Conservation (phyloP, 176 grass and related monocot genomes). For the Juncus inflexus region DNA sequence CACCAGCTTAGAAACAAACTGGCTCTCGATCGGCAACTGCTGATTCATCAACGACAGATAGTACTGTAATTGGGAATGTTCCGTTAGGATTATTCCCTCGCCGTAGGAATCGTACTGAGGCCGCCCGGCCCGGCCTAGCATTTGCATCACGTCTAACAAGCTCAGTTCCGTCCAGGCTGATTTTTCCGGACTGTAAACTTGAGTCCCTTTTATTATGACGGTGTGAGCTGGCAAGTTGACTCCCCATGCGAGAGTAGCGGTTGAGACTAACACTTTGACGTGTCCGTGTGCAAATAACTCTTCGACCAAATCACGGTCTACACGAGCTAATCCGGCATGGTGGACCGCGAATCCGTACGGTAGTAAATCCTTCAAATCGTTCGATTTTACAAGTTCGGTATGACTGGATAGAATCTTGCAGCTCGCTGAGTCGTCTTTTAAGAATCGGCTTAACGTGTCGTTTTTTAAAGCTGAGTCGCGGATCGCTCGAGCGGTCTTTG, state of each 20-base stretch:
- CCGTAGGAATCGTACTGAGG: slow-evolving; percentile 96
- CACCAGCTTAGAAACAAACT: slow-evolving; percentile 76
- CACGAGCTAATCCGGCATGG: slow-evolving; percentile 85
- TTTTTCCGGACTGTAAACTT: slow-evolving; percentile 98
- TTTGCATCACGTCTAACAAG: slow-evolving; percentile 94
- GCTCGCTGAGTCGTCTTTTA: slow-evolving; percentile 85
- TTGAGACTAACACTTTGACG: slow-evolving; percentile 88
- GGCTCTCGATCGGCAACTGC: slow-evolving; percentile 92
- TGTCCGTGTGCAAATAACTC: slow-evolving; percentile 83
- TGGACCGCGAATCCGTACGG: slow-evolving; percentile 98
- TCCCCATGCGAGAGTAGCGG: slow-evolving; percentile 91
- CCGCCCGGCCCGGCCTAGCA: slow-evolving; percentile 96
- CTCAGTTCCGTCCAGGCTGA: slow-evolving; percentile 94
- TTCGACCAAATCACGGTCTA: slow-evolving; percentile 79
- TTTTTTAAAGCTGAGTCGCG: slow-evolving; percentile 78
- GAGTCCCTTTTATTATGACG: slow-evolving; percentile 94
- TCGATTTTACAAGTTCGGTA: slow-evolving; percentile 87
- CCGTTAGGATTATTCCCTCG: slow-evolving; percentile 92
- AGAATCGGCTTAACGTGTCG: slow-evolving; percentile 73
- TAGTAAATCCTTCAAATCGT: slow-evolving; percentile 83
- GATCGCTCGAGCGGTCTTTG: slow-evolving; percentile 86
- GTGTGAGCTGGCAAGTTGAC: slow-evolving; percentile 95
- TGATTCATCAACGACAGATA: slow-evolving; percentile 97
- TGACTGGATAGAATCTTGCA: slow-evolving; percentile 82
- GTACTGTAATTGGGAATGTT: slow-evolving; percentile 90